Evolutionary conservation across 164 flowering plant genomes (phyloP).

Genomic region (Vitis rotundifolia): DNA sequence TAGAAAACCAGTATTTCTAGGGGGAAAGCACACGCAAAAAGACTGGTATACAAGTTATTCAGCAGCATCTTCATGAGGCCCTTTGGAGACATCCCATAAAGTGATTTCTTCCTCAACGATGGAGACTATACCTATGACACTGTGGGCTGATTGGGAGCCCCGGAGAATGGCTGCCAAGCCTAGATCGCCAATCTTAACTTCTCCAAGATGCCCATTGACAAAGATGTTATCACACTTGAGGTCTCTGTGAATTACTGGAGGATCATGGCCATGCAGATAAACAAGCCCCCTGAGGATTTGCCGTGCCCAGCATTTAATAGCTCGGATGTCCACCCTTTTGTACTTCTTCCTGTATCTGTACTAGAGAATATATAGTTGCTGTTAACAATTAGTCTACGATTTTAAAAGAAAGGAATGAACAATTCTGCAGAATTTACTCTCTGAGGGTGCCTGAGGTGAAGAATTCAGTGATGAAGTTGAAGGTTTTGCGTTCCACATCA

Average conservation of each 20-base stretch:
- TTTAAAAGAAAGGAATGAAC: not conserved
- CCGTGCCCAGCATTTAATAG: slow-evolving; percentile 46
- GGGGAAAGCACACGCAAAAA: no score
- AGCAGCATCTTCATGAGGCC: no score
- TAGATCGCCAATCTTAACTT: slow-evolving; percentile 56
- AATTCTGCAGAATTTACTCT: slow-evolving; percentile 22
- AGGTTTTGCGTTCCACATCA: slow-evolving; percentile 32
- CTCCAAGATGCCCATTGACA: slow-evolving; percentile 54
- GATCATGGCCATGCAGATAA: slow-evolving; percentile 47
- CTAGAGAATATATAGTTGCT: not conserved
- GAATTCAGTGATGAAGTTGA: slow-evolving; percentile 55
- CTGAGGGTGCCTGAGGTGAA: slow-evolving; percentile 51
- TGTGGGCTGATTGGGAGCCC: slow-evolving; percentile 34
- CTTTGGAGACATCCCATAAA: no score
- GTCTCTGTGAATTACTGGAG: slow-evolving; percentile 50
- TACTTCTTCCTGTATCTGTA: slow-evolving; percentile 44
- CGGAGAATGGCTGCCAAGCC: slow-evolving; percentile 48
- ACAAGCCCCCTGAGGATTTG: slow-evolving; percentile 44
- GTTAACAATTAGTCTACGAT: not conserved
- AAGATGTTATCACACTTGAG: slow-evolving; percentile 55
- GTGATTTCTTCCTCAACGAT: not conserved
- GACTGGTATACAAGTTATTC: no score
- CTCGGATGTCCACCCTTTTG: slow-evolving; percentile 33
- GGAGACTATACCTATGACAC: slow-evolving; percentile 36
- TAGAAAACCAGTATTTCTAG: no score